Conservation (phyloP, 148 eudicot genomes). For the Vaccinium macrocarpon region DNA sequence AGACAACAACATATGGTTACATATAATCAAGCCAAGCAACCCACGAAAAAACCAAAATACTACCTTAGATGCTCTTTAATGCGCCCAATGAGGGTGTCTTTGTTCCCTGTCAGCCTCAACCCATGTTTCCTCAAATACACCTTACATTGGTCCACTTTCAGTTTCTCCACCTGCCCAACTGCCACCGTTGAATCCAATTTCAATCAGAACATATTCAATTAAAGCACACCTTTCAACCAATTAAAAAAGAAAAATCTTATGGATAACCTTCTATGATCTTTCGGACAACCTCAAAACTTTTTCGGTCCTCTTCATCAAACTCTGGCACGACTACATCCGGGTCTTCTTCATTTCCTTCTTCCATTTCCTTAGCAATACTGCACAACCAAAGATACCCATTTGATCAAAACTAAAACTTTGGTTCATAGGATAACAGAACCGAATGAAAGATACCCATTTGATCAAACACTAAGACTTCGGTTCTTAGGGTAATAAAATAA, state of each 20-base stretch:
- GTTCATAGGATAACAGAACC: neutral
- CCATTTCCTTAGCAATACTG: slow-evolving; percentile 18
- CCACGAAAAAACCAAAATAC: neutral
- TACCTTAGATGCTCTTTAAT: slow-evolving; percentile 74
- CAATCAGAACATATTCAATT: neutral
- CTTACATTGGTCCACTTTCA: slow-evolving; percentile 85
- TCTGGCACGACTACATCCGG: slow-evolving; percentile 31
- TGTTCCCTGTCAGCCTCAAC: slow-evolving; percentile 68
- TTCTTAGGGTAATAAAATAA: neutral
- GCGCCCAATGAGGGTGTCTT: slow-evolving; percentile 55
- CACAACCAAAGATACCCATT: neutral
- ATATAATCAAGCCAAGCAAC: slow-evolving; percentile 4
- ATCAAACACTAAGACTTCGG: neutral
- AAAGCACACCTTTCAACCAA: neutral
- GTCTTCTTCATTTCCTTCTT: slow-evolving; percentile 24
- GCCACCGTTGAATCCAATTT: slow-evolving; percentile 17
- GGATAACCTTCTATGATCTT: slow-evolving; percentile 48
- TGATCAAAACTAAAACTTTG: neutral
- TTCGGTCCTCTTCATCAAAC: slow-evolving; percentile 41
- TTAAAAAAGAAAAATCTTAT: neutral
- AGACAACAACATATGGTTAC: neutral
- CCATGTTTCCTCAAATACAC: slow-evolving; percentile 74
- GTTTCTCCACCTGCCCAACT: slow-evolving; percentile 63
- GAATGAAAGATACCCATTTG: neutral
- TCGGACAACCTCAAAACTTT: slow-evolving; percentile 43